Evolutionary conservation across 441 rosid species (phyloP), one percentile per base, ranked within the genome.

Genomic region (Geranium incanum): DNA sequence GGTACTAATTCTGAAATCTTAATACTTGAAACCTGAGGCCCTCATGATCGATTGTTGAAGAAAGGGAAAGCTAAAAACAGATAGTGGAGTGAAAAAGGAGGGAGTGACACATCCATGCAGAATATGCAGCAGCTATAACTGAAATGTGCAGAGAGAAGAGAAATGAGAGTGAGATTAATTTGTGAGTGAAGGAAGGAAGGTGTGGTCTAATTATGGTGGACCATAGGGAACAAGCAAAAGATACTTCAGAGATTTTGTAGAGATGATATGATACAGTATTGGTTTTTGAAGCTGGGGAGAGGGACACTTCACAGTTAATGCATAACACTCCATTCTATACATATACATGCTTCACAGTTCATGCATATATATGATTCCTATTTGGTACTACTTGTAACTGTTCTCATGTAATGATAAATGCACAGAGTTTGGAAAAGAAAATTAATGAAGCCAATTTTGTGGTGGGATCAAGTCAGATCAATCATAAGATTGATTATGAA

Each of bases 301-400:
- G 70, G 68, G 84, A 68, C 86, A 71, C 65, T 13, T 76, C 86
- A 71, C 50, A 43, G 50, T 43, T 43, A 28, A 28, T 28, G 33
- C 50, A 6, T 6, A 43, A 43, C 50, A 6, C 50, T 43, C 50
- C 50, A 43, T 43, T 43, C 50, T 43, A 43, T 6, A 6, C 12
- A 7, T 43, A 43, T 43, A 2, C 33, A 43, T 43, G 50, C 50
- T 43, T 43, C 50, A 43, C 50, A 43, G 11, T 43, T 43, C 50
- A 28, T 28, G 3, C 33, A 28, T 28, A 28, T 28, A 28, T 28
- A 28, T 28, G 33, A 28, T 28, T 28, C 33, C 33, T 28, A 28
- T 28, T 28, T 28, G 33, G 33, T 28, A 28, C 33, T 28, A 28
- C 33, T 28, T 28, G 33, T 28, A 28, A 28, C 33, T 28, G 33